Conservation (phyloP, 305 asterid genomes). For the Rubia tinctorum region DNA sequence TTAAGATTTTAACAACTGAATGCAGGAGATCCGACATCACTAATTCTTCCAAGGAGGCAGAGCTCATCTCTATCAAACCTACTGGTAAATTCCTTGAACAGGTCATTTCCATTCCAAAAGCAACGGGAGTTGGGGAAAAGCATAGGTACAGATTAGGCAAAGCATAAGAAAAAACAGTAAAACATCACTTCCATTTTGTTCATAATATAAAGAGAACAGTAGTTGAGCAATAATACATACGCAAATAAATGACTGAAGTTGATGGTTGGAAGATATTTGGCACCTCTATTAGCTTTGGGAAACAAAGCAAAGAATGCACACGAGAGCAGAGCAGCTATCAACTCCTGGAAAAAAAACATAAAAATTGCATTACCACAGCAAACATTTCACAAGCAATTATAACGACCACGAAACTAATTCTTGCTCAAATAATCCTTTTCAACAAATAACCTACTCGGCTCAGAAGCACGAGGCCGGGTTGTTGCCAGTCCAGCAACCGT, state of each 20-base stretch:
- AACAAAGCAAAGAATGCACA: constrained; percentile 88
- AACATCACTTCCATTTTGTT: background rate
- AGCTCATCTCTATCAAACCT: background rate
- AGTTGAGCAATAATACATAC: constrained; percentile 45
- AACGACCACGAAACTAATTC: background rate
- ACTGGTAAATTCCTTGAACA: background rate
- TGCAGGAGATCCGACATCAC: background rate
- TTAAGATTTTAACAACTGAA: background rate
- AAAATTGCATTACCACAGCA: background rate
- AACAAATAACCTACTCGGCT: constrained; percentile 46
- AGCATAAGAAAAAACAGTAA: background rate
- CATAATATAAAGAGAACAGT: background rate
- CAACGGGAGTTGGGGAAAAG: background rate
- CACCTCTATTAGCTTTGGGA: constrained; percentile 61
- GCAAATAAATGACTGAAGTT: constrained; percentile 72
- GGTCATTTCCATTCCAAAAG: background rate
- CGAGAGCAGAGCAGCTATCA: constrained; percentile 75
- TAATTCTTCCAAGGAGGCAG: background rate
- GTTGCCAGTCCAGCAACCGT: constrained; percentile 60
- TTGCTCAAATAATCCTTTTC: background rate
- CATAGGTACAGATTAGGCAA: background rate
- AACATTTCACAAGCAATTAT: background rate
- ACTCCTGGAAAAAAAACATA: constrained; percentile 51
- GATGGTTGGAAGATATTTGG: constrained; percentile 63
- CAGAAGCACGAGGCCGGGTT: constrained; percentile 64